phyloP scores from a whole-genome alignment of 164 flowering plant species.

The Macadamia integrifolia region DNA sequence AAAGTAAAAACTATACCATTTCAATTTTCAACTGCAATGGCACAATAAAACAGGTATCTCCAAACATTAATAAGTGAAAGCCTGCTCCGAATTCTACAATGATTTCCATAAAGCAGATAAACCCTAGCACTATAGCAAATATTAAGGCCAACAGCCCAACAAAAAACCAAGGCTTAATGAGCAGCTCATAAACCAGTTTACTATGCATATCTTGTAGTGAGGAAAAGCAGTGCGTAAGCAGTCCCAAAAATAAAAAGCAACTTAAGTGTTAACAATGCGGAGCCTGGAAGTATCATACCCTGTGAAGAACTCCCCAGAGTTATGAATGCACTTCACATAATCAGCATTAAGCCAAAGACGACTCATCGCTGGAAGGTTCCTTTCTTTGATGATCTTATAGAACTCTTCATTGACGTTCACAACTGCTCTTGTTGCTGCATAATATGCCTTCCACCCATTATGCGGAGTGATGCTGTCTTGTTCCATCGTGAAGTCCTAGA shows the following conservation, averaged over 20 bases:
- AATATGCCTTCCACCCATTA: constrained; percentile 98
- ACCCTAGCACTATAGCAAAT: too few relatives aligned
- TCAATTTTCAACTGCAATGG: background rate
- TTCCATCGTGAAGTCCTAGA: constrained; percentile 88
- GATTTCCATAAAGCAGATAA: too few relatives aligned
- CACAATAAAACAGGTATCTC: background rate
- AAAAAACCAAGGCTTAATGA: too few relatives aligned
- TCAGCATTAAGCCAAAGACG: constrained; percentile 90
- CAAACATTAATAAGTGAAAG: background rate
- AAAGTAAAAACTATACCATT: too few relatives aligned
- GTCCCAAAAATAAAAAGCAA: too few relatives aligned
- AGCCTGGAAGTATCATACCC: constrained; percentile 50
- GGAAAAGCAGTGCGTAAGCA: too few relatives aligned
- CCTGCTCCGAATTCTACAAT: too few relatives aligned
- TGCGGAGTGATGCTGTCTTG: constrained; percentile 70
- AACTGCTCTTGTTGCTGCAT: constrained; percentile 92
- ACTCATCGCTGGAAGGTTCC: constrained; percentile 69
- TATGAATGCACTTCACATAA: constrained; percentile 90
- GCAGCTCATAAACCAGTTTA: too few relatives aligned
- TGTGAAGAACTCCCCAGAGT: constrained; percentile 71
- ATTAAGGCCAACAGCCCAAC: too few relatives aligned
- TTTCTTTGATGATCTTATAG: constrained; percentile 69
- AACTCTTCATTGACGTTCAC: constrained; percentile 72
- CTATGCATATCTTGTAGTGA: too few relatives aligned
- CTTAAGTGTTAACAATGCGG: too few relatives aligned